Evolutionary conservation across 2,329 filamentous ascomycete species (phyloP), one percentile per base, ranked within the genome.

Genomic region (Xylaria sp.): DNA sequence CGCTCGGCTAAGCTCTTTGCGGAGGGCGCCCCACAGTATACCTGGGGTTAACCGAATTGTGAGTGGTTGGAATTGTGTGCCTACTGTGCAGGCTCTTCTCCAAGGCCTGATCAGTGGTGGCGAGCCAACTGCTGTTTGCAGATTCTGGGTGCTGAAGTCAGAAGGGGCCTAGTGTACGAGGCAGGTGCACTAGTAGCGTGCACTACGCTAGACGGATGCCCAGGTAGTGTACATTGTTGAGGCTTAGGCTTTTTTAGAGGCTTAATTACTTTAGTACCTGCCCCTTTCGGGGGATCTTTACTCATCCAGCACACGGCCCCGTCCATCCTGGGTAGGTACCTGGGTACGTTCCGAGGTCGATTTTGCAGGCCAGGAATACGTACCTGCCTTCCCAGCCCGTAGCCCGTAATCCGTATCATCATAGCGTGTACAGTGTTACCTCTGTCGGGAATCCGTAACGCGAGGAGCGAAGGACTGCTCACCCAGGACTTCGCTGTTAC

Each of bases 121-220:
- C 30, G n/a, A 37, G 60, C 60, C 62, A 62, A 58, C 62, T 53
- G 48, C 5, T 53, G 56, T 55, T 50, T 58, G 57, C 52, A 34
- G 52, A n/a, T 52, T 58, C 50, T 60, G 47, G 55, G 59, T 55
- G 52, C 57, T 58, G 62, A 59, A 58, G 9, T 42, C 9, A 42
- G 13, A n/a, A 48, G 57, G 52, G 52, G 58, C 62, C 55, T 62
- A 59, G 55, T 30, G 23, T 51, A 51, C 23, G 37, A 42, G 37
- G 37, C 11, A 42, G 9, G 37, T 9, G 37, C 11, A 42, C 42
- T 46, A 46, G 42, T 46, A 16, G 9, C 42, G 13, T 16, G 5
- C 5, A 6, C 10, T 46, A 46, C 42, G n/a, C 42, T 46, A 46
- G 23, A 5, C 6, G 11, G 37, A 42, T 42, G 23, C 23, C 23